Conservation (phyloP, 1,139 yeast genomes). For the Protomyces arabidopsidicola region DNA sequence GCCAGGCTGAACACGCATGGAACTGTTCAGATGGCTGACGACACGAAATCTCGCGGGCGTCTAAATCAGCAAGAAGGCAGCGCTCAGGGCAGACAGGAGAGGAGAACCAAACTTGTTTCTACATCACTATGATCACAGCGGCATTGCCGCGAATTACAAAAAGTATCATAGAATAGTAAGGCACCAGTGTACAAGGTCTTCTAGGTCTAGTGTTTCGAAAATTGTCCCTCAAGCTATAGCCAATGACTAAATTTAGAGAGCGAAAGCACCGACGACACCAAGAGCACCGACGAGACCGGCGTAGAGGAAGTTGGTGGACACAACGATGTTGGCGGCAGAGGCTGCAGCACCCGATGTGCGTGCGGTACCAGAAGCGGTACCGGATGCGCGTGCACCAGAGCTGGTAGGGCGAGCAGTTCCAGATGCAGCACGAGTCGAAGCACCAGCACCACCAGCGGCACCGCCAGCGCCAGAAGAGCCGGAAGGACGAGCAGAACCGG, state of each 20-base stretch:
- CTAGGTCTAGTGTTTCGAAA: too few relatives aligned
- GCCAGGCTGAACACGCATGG: too few relatives aligned
- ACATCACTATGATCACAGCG: too few relatives aligned
- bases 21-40: too few relatives aligned
- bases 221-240: too few relatives aligned
- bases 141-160: too few relatives aligned
- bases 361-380: background rate
- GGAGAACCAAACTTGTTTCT: too few relatives aligned
- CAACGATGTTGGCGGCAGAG: background rate
- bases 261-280: background rate
- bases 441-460: background rate
- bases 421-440: background rate
- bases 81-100: too few relatives aligned
- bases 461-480: conserved; percentile 4
- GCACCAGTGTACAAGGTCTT: too few relatives aligned
- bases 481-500: conserved; percentile 20
- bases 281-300: background rate
- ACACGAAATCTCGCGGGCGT: too few relatives aligned
- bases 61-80: too few relatives aligned
- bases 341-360: background rate
- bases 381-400: background rate
- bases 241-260: background rate
- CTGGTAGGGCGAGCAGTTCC: background rate
- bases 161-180: too few relatives aligned
- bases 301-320: background rate